These are phyloP conservation scores for Cladorrhinum sp. DNA, from an alignment of 2,329 filamentous ascomycete species.

Conservation along the genomic window DNA sequence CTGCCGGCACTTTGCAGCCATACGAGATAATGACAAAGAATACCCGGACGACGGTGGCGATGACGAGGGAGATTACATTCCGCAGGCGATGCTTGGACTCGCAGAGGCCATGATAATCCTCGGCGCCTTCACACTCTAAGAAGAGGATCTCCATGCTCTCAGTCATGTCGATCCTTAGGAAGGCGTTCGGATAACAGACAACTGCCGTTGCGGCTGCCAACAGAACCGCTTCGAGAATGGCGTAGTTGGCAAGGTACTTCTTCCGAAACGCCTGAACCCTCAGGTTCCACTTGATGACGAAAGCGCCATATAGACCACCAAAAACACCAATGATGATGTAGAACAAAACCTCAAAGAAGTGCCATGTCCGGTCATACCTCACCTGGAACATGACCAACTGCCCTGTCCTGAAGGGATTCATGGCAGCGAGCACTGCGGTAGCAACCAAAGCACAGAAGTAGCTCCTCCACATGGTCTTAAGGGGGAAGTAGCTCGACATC, in stretches of 20 bases:
- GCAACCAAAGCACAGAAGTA: constrained; percentile 97
- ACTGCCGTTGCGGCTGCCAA: constrained; percentile 81
- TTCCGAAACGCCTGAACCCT: constrained; percentile 89
- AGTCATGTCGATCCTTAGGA: constrained; percentile 95
- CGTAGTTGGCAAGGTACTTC: constrained; percentile 80
- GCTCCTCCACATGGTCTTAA: constrained; percentile 96
- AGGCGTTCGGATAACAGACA: constrained; percentile 95
- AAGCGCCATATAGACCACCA: constrained; percentile 89
- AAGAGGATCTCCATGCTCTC: constrained; percentile 99
- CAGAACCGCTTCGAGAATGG: constrained; percentile 80
- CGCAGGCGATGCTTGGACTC: constrained; percentile 70
- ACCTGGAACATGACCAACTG: constrained; percentile 99
- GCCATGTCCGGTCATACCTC: constrained; percentile 91
- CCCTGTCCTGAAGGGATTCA: constrained; percentile 97
- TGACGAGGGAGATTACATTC: constrained; percentile 73
- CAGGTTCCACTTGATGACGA: constrained; percentile 98
- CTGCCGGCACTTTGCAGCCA: constrained; percentile 94
- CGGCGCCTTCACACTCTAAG: constrained; percentile 82
- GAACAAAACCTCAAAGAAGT: constrained; percentile 94
- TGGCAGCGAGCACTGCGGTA: constrained; percentile 84
- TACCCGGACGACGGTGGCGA: constrained; percentile 77
- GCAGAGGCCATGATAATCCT: constrained; percentile 88
- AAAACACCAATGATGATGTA: constrained; percentile 90
- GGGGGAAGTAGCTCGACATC: constrained; percentile 93
- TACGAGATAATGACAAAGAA: constrained; percentile 93